Evolutionary conservation across 2,329 filamentous ascomycete species (phyloP).

Genomic region (Epicoccum sorghinum): DNA sequence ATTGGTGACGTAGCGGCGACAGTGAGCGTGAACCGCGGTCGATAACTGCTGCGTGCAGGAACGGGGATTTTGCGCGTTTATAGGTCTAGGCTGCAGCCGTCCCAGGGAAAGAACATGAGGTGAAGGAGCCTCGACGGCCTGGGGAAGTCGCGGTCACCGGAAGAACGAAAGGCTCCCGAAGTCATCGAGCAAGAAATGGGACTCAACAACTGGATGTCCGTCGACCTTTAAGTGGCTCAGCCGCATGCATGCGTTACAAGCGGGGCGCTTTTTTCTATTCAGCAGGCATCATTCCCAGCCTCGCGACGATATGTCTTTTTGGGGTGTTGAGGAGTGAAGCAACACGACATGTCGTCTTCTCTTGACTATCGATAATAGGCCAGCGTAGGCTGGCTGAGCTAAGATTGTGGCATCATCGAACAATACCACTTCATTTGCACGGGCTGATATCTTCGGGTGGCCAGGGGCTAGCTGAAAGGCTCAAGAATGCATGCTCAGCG

Average conservation of each 20-base stretch:
- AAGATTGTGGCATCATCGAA: constrained; percentile 14
- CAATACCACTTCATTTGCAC: constrained; percentile 2
- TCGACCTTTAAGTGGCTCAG: background rate
- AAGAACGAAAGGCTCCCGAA: background rate
- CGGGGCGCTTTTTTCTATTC: background rate
- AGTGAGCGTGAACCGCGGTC: constrained; percentile 1
- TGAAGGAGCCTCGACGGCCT: constrained; percentile 1
- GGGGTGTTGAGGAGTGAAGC: constrained; percentile 11
- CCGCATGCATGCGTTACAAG: background rate
- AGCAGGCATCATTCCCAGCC: constrained; percentile 1
- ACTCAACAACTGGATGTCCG: background rate
- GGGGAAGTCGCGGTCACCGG: background rate
- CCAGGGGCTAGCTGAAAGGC: constrained; percentile 7
- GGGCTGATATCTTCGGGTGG: background rate
- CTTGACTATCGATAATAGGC: constrained; percentile 11
- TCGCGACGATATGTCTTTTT: constrained; percentile 1
- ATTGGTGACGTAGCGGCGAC: background rate
- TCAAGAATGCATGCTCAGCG: background rate
- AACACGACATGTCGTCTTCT: constrained; percentile 7
- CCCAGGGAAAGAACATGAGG: constrained; percentile 5
- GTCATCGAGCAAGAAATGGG: background rate
- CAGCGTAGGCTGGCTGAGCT: constrained; percentile 12
- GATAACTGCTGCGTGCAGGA: background rate
- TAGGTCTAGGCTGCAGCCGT: constrained; percentile 5
- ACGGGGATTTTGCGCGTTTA: background rate